Evolutionary conservation across 2,329 filamentous ascomycete species (phyloP).

Genomic region (Nigrospora sphaerica): DNA sequence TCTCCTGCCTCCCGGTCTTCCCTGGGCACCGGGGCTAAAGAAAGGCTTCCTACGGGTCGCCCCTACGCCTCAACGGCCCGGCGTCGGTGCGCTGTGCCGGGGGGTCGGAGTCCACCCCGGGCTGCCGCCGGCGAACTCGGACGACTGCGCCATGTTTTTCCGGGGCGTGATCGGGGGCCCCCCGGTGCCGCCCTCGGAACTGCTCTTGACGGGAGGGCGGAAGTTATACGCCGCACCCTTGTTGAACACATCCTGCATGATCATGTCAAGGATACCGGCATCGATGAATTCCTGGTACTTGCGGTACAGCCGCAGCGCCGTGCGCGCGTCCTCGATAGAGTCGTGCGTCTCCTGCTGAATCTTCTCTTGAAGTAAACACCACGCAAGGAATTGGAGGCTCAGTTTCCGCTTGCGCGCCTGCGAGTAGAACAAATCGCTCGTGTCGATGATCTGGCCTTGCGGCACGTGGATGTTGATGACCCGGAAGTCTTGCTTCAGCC

Average conservation of each 20-base stretch:
- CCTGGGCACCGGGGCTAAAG: too few relatives aligned
- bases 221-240: slow-evolving; percentile 53
- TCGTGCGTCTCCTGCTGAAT: slow-evolving; percentile 93
- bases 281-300: slow-evolving; percentile 88
- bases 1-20: too few relatives aligned
- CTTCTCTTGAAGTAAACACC: slow-evolving; percentile 84
- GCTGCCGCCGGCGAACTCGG: slow-evolving; percentile 1
- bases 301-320: slow-evolving; percentile 78
- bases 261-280: slow-evolving; percentile 73
- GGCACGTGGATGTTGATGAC: slow-evolving; percentile 98
- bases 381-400: slow-evolving; percentile 84
- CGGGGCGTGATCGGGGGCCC: slow-evolving; percentile 14
- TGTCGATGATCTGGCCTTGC: slow-evolving; percentile 85
- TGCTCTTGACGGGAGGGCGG: slow-evolving; percentile 38
- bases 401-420: slow-evolving; percentile 76
- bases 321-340: slow-evolving; percentile 89
- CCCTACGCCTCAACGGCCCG: too few relatives aligned
- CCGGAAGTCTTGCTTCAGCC: slow-evolving; percentile 89
- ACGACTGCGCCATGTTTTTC: slow-evolving; percentile 5
- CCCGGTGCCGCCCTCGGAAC: slow-evolving; percentile 19
- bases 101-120: slow-evolving; percentile 3
- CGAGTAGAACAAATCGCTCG: slow-evolving; percentile 84
- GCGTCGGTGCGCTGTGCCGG: too few relatives aligned
- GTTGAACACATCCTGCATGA: slow-evolving; percentile 80
- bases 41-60: too few relatives aligned